Evolutionary conservation across 148 eudicot genomes (phyloP), one percentile per base, ranked within the genome.

Genomic region (Arctostaphylos glauca): DNA sequence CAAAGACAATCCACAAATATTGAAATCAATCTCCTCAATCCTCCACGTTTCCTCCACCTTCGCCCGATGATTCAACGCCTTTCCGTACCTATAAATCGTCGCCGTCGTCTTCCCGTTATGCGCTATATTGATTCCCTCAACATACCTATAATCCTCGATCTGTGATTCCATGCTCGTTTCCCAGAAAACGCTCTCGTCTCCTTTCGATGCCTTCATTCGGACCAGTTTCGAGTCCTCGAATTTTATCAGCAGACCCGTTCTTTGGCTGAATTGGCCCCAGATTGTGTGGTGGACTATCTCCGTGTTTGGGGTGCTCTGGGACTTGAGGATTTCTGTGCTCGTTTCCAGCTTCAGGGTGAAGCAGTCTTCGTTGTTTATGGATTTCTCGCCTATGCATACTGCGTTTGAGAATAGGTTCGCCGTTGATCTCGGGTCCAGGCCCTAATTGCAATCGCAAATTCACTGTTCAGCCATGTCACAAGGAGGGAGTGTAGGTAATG

Each of bases 241-340:
- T 70, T 87, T 86, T 8, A 89, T 80, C 7, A 92, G 82, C 0
- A 92, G 88, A 1, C 95, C 93, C 21, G 95, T 85, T 55, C 90
- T 72, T 70, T 92, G 95, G 88, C 95, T 92, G 77, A 92, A 92
- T 85, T 89, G 86, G 0, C 93, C 95, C 90, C 89, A 88, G 49
- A 91, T 83, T 0, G 89, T 87, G 88, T 92, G 95, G 85, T 90
- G 90, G 21, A 89, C 86, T 3, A 88, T 79, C 68, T 92, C 93
- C 3, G 90, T 88, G 85, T 91, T 88, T 1, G 88, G 76, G 0
- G 89, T 89, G 77, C 95, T 84, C 16, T 91, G 93, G 10, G 89
- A 71, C 31, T 55, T 62, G 53, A 92, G 91, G 79, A 76, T 78
- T 1, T 88, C 92, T 8, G 74, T 25, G 80, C 86, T 84, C 18